A percentile compares a stretch with the other conserved stretches of the same genome.
These are phyloP conservation scores for Candida oleophila DNA, from an alignment of 805 yeast genomes.

Conservation along the genomic window DNA sequence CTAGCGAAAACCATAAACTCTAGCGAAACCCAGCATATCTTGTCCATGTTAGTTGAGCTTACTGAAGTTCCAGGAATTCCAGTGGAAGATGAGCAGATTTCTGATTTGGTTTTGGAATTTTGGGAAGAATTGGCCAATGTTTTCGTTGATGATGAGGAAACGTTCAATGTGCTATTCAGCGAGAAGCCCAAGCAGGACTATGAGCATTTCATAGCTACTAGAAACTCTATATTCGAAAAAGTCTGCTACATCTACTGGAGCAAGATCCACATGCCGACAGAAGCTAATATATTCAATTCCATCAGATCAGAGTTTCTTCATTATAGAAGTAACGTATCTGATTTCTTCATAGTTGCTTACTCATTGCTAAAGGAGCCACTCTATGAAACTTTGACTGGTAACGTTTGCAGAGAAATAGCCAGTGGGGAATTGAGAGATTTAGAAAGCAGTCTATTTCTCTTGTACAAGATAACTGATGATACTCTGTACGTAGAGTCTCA, in stretches of 20 bases:
- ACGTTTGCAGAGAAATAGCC: constrained; percentile 22
- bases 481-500: constrained; percentile 36
- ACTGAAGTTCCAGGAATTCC: constrained; percentile 60
- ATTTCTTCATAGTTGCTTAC: constrained; percentile 70
- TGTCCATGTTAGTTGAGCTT: constrained; percentile 50
- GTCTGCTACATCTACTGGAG: constrained; percentile 67
- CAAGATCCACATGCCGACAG: constrained; percentile 52
- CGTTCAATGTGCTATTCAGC: constrained; percentile 8
- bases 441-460: constrained; percentile 62
- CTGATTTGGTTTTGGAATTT: constrained; percentile 54
- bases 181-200: constrained; percentile 9
- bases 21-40: constrained; percentile 34
- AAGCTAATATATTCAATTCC: constrained; percentile 26
- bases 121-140: constrained; percentile 69
- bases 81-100: constrained; percentile 55
- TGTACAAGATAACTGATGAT: constrained; percentile 56
- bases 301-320: constrained; percentile 56
- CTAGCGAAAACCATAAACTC: constrained; percentile 40
- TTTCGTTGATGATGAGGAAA: constrained; percentile 48
- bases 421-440: constrained; percentile 33
- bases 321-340: constrained; percentile 74
- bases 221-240: constrained; percentile 42
- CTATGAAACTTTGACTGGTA: constrained; percentile 41
- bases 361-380: constrained; percentile 59
- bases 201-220: constrained; percentile 24